Evolutionary conservation across 1,284 basidiomycete genomes (phyloP).

Genomic region (Cutaneotrichosporon cyanovorans): DNA sequence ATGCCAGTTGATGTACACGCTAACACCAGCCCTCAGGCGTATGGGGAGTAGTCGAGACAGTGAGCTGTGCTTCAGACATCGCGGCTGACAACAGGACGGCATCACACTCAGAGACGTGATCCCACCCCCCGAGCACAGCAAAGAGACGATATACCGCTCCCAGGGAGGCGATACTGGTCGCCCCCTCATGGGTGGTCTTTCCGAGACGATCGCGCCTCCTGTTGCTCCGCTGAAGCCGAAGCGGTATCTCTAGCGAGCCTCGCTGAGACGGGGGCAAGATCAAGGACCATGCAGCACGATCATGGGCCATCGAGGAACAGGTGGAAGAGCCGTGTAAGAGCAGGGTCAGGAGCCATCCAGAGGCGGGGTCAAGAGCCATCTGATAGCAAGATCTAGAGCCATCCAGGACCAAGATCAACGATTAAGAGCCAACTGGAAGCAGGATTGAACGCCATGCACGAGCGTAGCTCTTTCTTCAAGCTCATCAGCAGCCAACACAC

Average conservation of each 20-base stretch:
- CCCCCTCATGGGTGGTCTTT: slow-evolving; percentile 26
- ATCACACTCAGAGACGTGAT: slow-evolving; percentile 28
- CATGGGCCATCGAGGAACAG: too few relatives aligned
- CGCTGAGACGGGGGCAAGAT: not conserved
- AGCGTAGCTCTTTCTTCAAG: too few relatives aligned
- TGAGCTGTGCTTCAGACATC: slow-evolving; percentile 12
- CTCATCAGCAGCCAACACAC: too few relatives aligned
- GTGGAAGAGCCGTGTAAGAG: too few relatives aligned
- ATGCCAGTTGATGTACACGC: too few relatives aligned
- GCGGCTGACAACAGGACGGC: slow-evolving; percentile 30
- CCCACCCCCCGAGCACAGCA: slow-evolving; percentile 28
- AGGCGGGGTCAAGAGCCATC: too few relatives aligned
- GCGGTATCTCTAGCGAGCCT: not conserved
- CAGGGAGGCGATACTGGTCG: slow-evolving; percentile 27
- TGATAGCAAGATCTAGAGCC: too few relatives aligned
- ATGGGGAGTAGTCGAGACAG: slow-evolving; percentile 44
- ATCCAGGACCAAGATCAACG: too few relatives aligned
- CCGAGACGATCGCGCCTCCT: slow-evolving; percentile 28
- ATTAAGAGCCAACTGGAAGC: too few relatives aligned
- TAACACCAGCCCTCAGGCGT: slow-evolving; percentile 24
- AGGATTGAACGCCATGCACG: too few relatives aligned
- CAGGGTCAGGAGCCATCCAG: too few relatives aligned
- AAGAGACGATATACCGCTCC: slow-evolving; percentile 24
- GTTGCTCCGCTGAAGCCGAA: slow-evolving; percentile 3
- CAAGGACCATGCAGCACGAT: not conserved